phyloP scores from a whole-genome alignment of 78 protist genomes.

The Neovahlkampfia damariscottae region DNA sequence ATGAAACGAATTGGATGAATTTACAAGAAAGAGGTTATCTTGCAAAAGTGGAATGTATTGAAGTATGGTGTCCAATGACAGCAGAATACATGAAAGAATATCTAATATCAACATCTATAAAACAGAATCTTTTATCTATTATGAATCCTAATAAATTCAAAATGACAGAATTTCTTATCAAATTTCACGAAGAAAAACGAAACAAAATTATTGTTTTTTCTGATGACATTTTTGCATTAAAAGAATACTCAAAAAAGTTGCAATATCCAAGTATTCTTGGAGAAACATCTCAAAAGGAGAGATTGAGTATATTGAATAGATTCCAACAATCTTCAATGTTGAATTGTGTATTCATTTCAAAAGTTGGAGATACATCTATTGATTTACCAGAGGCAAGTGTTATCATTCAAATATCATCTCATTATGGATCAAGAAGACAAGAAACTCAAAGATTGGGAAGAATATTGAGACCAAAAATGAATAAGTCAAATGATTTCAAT shows the following conservation, averaged over 20 bases:
- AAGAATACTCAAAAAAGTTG: slow-evolving; percentile 53
- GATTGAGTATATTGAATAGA: slow-evolving; percentile 31
- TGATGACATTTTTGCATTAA: slow-evolving; percentile 75
- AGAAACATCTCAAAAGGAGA: slow-evolving; percentile 43
- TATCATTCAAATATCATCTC: slow-evolving; percentile 83
- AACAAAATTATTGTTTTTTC: slow-evolving; percentile 90
- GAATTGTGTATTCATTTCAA: slow-evolving; percentile 65
- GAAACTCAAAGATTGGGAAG: slow-evolving; percentile 98
- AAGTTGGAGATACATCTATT: slow-evolving; percentile 87
- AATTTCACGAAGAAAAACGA: slow-evolving; percentile 54
- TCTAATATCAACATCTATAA: slow-evolving; percentile 5
- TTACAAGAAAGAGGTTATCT: slow-evolving; percentile 61
- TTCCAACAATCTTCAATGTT: slow-evolving; percentile 33
- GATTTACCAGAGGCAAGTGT: slow-evolving; percentile 95
- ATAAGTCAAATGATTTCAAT: slow-evolving; percentile 7
- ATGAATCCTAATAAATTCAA: slow-evolving; percentile 90
- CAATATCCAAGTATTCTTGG: slow-evolving; percentile 60
- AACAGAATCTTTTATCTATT: slow-evolving; percentile 40
- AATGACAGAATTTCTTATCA: slow-evolving; percentile 63
- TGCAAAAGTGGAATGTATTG: slow-evolving; percentile 63
- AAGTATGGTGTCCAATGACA: slow-evolving; percentile 89
- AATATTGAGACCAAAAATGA: slow-evolving; percentile 81
- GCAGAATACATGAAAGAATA: slow-evolving; percentile 66
- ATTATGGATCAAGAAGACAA: slow-evolving; percentile 84
- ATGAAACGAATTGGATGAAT: slow-evolving; percentile 98